Evolutionary conservation across 495 filamentous ascomycete species (phyloP).

Genomic region (Lichenothelia convexa): DNA sequence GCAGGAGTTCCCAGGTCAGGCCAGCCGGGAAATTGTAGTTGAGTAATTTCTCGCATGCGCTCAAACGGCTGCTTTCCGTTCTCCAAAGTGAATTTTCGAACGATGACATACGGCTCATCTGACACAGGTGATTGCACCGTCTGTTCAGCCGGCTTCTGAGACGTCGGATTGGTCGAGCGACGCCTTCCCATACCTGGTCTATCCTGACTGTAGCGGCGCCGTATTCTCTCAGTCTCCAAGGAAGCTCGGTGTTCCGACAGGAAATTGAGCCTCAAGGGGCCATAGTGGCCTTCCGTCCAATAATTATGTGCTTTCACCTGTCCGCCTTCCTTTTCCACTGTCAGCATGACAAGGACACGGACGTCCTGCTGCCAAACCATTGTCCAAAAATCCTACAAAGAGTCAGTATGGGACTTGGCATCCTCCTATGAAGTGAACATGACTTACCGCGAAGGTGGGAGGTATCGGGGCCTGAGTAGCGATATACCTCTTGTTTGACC

Average conservation of each 20-base stretch:
- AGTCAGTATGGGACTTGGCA: conserved; percentile 20
- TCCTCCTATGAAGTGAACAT: neutral
- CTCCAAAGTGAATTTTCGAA: conserved; percentile 71
- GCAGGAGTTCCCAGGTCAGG: conserved; percentile 92
- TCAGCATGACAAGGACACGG: conserved; percentile 85
- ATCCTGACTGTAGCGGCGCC: conserved; percentile 14
- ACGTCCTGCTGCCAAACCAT: conserved; percentile 94
- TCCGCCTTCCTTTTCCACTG: conserved; percentile 86
- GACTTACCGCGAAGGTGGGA: conserved; percentile 71
- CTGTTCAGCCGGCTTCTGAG: conserved; percentile 5
- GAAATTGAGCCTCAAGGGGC: conserved; percentile 53
- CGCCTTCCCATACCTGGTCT: conserved; percentile 20
- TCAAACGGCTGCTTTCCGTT: conserved; percentile 63
- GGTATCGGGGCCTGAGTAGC: conserved; percentile 89
- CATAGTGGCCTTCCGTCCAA: conserved; percentile 69
- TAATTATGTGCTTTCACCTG: conserved; percentile 91
- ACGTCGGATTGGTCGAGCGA: conserved; percentile 20
- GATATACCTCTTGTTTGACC: conserved; percentile 80
- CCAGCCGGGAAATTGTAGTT: conserved; percentile 87
- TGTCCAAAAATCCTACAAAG: conserved; percentile 89
- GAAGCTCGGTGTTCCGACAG: conserved; percentile 67
- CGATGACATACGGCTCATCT: conserved; percentile 58
- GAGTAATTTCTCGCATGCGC: conserved; percentile 81
- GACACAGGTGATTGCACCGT: conserved; percentile 11
- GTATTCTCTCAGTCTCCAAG: conserved; percentile 37